Base-by-base conservation (phyloP, 164 flowering plant species). In the Houttuynia cordata region DNA sequence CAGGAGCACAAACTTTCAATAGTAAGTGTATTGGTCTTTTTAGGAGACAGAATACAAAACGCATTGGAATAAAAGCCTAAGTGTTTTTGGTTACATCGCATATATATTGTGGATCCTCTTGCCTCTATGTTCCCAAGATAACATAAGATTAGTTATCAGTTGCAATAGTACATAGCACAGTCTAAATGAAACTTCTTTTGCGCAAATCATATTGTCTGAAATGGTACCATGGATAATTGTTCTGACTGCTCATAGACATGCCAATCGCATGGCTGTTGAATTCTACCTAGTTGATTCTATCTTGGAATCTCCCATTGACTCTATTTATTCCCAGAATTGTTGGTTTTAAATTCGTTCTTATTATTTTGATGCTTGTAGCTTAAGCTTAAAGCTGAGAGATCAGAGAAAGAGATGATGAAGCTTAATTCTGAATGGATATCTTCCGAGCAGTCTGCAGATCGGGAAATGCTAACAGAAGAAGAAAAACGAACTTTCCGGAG, bases 391-490 rank as follows among this genome's bases (percentile, higher is more conserved):
- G 82, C 83, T 64, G 74, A 79, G 71, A 81, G 56, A 72, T 80
- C 96, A 45, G 78, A 70, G 23, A 76, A 59, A 63, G 78, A 65
- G 65, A 62, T 87, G 61, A 51, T 63, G 6, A 80, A 80, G 69
- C 74, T 92, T 65, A 74, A 84, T 69, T 75, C 78, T 51, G 64
- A 62, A 42, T 81, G 85, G 83, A 64, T 54, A 53, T 84, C 82
- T 64, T 56, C 83, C 39, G 82, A 76, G 62, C 61, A 25, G 62
- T 82, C 74, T 54, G 62, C 61, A 47, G 98, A 92, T 70, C 73
- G 56, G 62, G 98, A 89, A 78, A 67, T 80, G 52, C 68, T 92
- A 30, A 86, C 96, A 15, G 74, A 76, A 62, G 98, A 92, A 73
- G 98, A 92, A 72, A 83, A 82, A 68, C 79, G 71, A 68, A 83